Evolutionary conservation across 2,329 filamentous ascomycete species (phyloP), one percentile per base, ranked within the genome.

Genomic region (Curvularia hawaiiensis): DNA sequence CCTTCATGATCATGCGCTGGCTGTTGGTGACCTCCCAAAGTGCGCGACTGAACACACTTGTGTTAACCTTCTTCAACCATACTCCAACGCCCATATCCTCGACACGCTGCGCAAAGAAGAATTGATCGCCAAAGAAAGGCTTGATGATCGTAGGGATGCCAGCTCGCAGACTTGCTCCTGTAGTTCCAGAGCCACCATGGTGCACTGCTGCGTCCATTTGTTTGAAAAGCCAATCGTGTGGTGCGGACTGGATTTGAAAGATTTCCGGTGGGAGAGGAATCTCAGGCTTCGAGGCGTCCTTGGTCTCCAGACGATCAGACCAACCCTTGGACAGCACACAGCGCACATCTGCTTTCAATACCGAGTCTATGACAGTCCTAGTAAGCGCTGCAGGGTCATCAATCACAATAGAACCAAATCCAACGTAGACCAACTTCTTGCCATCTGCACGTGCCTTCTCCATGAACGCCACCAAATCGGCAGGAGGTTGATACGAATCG

Each of bases 91-190:
- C 94, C 6, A 99, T 82, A 70, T 98, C 94, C 75, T 98, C 92
- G 1, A 98, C 90, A 4, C 95, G 85, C 30, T 84, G 86, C 7
- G 92, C 95, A 68, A 96, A 98, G 81, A 99, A 99, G 82, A 90
- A 97, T 73, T 99, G 95, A 69, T 99, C 95, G 5, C 95, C 95
- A 72, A 99, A 99, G 80, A 98, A 99, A 0, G 95, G 95, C 60
- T 94, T 91, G 72, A 98, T 90, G 62, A 99, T 93, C 0, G 95
- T 98, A 0, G 95, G 95, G 5, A 97, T 86, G 2, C 95, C 95
- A 0, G 93, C 93, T 51, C 95, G 85, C 48, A 99, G 81, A 75
- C 92, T 96, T 0, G 95, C 95, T 2, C 95, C 95, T 0, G 95
- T 99, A 0, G 95, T 99, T 2, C 95, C 95, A 4, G 92, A 91